Conservation (phyloP, 208 protist genomes). For the Leishmania gerbilli region DNA sequence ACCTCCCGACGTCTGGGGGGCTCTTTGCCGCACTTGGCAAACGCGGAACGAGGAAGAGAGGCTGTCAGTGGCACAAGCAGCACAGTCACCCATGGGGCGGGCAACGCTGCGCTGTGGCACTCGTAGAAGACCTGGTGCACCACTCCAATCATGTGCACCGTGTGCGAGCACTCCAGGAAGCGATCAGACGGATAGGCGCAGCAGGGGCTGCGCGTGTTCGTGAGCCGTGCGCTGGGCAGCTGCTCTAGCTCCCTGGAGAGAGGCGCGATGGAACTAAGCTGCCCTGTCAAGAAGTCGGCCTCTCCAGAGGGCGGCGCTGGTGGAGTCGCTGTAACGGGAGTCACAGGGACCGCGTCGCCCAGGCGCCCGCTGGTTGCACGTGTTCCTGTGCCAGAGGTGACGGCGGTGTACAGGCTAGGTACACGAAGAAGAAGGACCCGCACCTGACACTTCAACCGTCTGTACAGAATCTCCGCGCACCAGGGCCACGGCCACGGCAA, state of each 20-base stretch:
- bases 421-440: conserved; percentile 21
- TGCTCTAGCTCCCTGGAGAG: not conserved
- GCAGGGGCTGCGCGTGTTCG: not conserved
- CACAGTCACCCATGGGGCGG: conserved; percentile 41
- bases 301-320: not conserved
- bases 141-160: conserved; percentile 32
- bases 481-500: conserved; percentile 5
- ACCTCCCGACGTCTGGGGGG: conserved; percentile 8
- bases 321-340: not conserved
- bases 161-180: conserved; percentile 17
- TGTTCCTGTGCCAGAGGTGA: conserved; percentile 5
- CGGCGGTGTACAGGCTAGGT: conserved; percentile 7
- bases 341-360: not conserved
- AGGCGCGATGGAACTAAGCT: not conserved
- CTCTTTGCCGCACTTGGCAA: not conserved
- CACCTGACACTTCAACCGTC: conserved; percentile 2
- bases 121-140: conserved; percentile 51
- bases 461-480: not conserved
- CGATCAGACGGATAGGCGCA: conserved; percentile 21
- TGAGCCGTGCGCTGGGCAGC: conserved; percentile 3
- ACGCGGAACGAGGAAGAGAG: not conserved
- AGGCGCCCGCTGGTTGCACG: not conserved
- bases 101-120: conserved; percentile 10
- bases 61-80: conserved; percentile 10
- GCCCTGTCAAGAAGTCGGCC: not conserved